Evolutionary conservation across 768 basidiomycete genomes (phyloP).

Genomic region (Mrakia frigida): DNA sequence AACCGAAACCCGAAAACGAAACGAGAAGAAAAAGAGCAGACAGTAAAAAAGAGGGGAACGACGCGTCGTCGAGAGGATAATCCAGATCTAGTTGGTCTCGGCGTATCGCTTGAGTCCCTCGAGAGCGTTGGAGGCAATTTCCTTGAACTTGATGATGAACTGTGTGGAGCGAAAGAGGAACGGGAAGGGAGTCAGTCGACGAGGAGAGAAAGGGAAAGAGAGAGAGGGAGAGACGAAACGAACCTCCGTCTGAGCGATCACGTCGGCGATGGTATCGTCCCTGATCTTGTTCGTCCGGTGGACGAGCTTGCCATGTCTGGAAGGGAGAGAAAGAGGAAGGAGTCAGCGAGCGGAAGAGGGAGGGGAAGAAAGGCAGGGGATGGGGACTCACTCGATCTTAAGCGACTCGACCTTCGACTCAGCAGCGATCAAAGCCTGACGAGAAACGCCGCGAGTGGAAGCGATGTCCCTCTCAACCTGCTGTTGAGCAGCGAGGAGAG

Average conservation of each 20-base stretch:
- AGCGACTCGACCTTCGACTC: constrained; percentile 41
- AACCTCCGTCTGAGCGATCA: constrained; percentile 25
- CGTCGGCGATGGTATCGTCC: constrained; percentile 23
- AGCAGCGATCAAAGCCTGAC: constrained; percentile 41
- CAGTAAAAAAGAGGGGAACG: not conserved
- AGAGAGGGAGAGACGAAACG: not conserved
- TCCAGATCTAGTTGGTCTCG: constrained; percentile 21
- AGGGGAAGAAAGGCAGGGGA: not conserved
- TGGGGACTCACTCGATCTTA: constrained; percentile 39
- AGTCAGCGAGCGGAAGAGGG: not conserved
- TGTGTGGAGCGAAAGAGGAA: not conserved
- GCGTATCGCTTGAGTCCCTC: constrained; percentile 30
- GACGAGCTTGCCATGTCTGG: constrained; percentile 29
- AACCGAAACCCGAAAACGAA: not conserved
- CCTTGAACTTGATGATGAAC: constrained; percentile 32
- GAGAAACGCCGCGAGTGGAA: constrained; percentile 39
- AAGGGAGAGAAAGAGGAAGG: not conserved
- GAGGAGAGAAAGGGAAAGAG: not conserved
- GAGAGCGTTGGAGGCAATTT: constrained; percentile 28
- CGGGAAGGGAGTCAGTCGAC: no score
- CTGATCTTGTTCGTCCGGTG: constrained; percentile 23
- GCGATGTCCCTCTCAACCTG: constrained; percentile 41
- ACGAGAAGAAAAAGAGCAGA: not conserved
- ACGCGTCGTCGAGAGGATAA: no score
- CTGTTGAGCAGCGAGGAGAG: constrained; percentile 34